Base-by-base conservation (phyloP, 352 stramenopile species). In the Pythium phragmitis region DNA sequence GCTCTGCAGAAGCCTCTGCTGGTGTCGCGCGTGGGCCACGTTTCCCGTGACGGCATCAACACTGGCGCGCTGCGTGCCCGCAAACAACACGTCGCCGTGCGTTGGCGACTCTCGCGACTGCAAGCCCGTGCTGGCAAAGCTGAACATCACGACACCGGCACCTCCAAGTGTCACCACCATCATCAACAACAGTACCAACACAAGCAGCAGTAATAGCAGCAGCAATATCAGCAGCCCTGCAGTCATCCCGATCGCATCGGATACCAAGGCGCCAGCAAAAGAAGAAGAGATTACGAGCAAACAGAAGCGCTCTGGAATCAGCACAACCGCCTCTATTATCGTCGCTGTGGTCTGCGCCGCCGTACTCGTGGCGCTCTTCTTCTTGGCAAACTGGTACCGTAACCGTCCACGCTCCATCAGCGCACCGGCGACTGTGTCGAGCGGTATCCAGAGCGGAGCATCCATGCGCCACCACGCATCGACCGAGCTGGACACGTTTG, bases 341-440 rank as follows among this genome's bases (percentile, higher is more conserved):
- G 70, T 86, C 12, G 75, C 59, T 7, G 23, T 83, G 19, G 60
- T 58, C 30, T 68, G 75, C 53, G 69, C 68, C 2, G 45, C 77
- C 17, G 56, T 76, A 4, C 21, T 79, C 5, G 78, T 59, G 1
- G 46, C 75, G 19, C 43, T 77, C 21, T 46, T 77, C 7, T 85
- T 89, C 39, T 28, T 73, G 3, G 48, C 79, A 41, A 83, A 79
- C 46, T 89, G 75, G 75, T 82, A 80, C 46, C 76, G 75, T 41
- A 43, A 87, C 48, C 80, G 76, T 3, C 76, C 78, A 2, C 50
- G 46, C 16, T 63, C 51, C 13, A 67, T 70, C 17, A 70, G 72
- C 52, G 74, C 76, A 41, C 75, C 73, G 0, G 47, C 46, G 14
- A 72, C 60, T 1, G 47, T 65, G 6, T 48, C 36, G 19, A 43